Evolutionary conservation across 2,329 filamentous ascomycete genomes (phyloP).

Genomic region (Cadophora luteo-olivacea): DNA sequence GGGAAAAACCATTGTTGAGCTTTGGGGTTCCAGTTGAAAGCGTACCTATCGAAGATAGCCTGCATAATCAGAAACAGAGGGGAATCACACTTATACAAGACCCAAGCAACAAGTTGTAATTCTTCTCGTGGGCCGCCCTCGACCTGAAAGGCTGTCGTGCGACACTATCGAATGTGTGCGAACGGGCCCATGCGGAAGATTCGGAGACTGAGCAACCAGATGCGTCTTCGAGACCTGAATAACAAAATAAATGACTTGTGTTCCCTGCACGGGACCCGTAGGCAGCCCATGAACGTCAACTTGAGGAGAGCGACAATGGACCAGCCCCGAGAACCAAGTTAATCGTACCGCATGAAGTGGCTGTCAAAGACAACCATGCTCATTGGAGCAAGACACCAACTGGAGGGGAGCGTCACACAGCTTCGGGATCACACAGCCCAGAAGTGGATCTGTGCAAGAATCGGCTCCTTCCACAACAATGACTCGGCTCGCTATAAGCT

Average conservation of each 20-base stretch:
- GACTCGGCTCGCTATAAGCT: neutral
- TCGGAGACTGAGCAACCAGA: conserved; percentile 10
- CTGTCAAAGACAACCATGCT: conserved; percentile 6
- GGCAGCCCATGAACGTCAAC: neutral
- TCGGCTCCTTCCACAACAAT: neutral
- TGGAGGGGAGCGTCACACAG: conserved; percentile 16
- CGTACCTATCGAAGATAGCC: neutral
- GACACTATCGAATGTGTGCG: neutral
- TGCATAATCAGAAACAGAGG: neutral
- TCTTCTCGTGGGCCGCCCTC: conserved; percentile 2
- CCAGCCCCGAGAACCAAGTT: neutral
- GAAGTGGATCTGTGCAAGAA: neutral
- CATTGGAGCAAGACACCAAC: conserved; percentile 8
- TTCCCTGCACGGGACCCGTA: conserved; percentile 4
- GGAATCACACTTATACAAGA: conserved; percentile 6
- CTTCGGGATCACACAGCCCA: conserved; percentile 12
- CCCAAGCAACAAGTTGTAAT: neutral
- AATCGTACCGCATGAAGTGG: conserved; percentile 15
- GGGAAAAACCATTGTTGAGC: neutral
- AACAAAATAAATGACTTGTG: conserved; percentile 19
- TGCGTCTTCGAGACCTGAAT: conserved; percentile 16
- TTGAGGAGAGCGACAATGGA: conserved; percentile 1
- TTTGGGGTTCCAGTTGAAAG: neutral
- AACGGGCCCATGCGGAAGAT: conserved; percentile 9
- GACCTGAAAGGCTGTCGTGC: conserved; percentile 5